Evolutionary conservation across 2,329 filamentous ascomycete genomes (phyloP).

Genomic region (Xylariaceae sp.): DNA sequence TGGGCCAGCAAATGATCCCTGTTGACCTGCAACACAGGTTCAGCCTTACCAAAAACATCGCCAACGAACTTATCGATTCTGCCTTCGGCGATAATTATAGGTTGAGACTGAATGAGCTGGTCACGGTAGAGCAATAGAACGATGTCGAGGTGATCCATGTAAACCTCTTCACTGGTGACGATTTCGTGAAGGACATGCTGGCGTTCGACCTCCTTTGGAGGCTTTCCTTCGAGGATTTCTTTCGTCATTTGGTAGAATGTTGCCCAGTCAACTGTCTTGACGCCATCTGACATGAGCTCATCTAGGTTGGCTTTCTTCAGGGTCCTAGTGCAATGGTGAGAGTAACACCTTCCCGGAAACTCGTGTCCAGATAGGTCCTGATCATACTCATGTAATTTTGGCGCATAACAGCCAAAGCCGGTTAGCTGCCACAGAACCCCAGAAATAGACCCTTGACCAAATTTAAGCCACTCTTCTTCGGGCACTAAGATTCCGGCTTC

Average conservation of each 20-base stretch:
- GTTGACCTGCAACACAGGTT: conserved; percentile 86
- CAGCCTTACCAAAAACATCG: conserved; percentile 88
- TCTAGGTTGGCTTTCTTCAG: conserved; percentile 92
- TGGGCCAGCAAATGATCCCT: conserved; percentile 91
- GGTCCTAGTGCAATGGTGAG: conserved; percentile 89
- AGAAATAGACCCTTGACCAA: conserved; percentile 76
- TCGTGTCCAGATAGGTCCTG: conserved; percentile 45
- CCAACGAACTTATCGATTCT: conserved; percentile 78
- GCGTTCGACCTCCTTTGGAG: conserved; percentile 86
- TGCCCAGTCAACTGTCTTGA: conserved; percentile 81
- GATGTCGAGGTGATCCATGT: conserved; percentile 86
- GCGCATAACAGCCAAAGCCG: conserved; percentile 86
- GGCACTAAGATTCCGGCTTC: conserved; percentile 74
- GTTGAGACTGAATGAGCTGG: conserved; percentile 70
- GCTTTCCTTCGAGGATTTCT: conserved; percentile 69
- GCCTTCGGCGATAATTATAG: conserved; percentile 78
- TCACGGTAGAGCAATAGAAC: conserved; percentile 85
- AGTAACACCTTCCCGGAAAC: conserved; percentile 81
- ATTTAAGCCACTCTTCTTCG: conserved; percentile 98
- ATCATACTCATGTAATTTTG: conserved; percentile 72
- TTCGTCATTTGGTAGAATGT: conserved; percentile 85
- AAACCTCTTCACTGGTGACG: conserved; percentile 88
- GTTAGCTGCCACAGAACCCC: conserved; percentile 94
- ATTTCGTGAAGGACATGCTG: conserved; percentile 97
- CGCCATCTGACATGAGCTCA: conserved; percentile 68